Percentiles rank a stretch among this genome's conserved stretches.
These are phyloP conservation scores for Teunomyces aglyptinius DNA, from an alignment of 805 yeast species.

Conservation along the genomic window DNA sequence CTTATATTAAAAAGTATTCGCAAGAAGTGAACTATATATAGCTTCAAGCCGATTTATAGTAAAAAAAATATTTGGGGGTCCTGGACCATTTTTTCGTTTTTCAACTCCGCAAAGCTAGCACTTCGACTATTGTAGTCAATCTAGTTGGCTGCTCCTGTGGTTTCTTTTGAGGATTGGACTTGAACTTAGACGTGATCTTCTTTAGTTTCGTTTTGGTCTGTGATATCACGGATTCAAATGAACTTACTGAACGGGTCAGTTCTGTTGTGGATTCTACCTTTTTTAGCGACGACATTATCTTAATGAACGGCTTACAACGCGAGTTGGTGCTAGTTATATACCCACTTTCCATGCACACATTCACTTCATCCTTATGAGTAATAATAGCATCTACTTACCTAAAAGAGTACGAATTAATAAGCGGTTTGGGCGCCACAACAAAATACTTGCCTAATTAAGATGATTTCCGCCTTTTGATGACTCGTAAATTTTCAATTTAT, in stretches of 20 bases:
- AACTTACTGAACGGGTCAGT: background rate
- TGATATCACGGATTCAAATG: background rate
- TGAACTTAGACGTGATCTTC: background rate
- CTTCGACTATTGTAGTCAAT: background rate
- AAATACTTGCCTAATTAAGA: too few relatives aligned
- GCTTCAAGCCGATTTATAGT: too few relatives aligned
- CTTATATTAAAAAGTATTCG: too few relatives aligned
- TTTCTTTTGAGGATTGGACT: background rate
- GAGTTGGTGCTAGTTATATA: background rate
- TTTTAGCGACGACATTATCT: background rate
- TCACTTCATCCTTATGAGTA: background rate
- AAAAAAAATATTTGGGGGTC: too few relatives aligned
- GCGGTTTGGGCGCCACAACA: background rate
- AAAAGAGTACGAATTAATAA: background rate
- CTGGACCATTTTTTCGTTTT: background rate
- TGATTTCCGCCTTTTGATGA: too few relatives aligned
- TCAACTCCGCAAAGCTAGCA: background rate
- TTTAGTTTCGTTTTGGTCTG: constrained; percentile 1
- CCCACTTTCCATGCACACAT: background rate
- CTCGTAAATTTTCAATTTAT: too few relatives aligned
- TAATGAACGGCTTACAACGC: too few relatives aligned
- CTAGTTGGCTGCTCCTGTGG: background rate
- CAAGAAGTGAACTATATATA: too few relatives aligned
- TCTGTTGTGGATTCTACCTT: background rate
- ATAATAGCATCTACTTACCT: background rate